Base-by-base conservation (phyloP, 768 basidiomycete genomes). In the Sporobolomyces pararoseus region DNA sequence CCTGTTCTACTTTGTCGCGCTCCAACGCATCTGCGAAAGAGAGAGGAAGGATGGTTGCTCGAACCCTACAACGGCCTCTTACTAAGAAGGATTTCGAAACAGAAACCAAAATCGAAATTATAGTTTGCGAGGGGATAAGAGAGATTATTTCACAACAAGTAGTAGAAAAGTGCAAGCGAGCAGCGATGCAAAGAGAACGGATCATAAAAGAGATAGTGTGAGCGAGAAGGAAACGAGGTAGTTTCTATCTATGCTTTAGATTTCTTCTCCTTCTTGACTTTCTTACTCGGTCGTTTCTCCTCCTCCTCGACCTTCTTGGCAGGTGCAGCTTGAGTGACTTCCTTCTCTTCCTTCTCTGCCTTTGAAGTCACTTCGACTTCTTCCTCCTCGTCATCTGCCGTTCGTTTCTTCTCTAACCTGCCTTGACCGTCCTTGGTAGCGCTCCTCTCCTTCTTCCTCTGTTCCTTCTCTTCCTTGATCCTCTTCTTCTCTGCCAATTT, bases 361-460 rank as follows among this genome's bases (percentile, higher is more conserved):
- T 23, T 44, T 46, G 50, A 54, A 2, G 25, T 67, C 49, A 37
- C 70, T 9, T 49, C 74, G 29, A 34, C 58, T 42, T 58, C 68
- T 12, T 72, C 75, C 23, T n/a, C n/a, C n/a, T n/a, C n/a, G n/a
- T 34, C 66, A 54, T 65, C 67, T 34, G 57, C 60, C 27, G 47
- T 53, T 46, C 58, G 55, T 29, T 63, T 42, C 66, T 69, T 63
- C 68, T 65, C 74, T 4, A 46, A 14, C 51, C 73, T 31, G 1
- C 71, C 74, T 65, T 72, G 53, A 2, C 74, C 70, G 9, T 69
- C 67, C 71, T 51, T 63, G 14, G 70, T 74, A 53, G 70, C 70
- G 34, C 54, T 62, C 54, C 73, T 61, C 60, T 74, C 73, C 27
- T 49, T 27, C 50, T 62, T 53, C 34, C 73, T 46, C 64, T 47